Conservation (phyloP, 805 yeast genomes). For the Lachancea mirantina region DNA sequence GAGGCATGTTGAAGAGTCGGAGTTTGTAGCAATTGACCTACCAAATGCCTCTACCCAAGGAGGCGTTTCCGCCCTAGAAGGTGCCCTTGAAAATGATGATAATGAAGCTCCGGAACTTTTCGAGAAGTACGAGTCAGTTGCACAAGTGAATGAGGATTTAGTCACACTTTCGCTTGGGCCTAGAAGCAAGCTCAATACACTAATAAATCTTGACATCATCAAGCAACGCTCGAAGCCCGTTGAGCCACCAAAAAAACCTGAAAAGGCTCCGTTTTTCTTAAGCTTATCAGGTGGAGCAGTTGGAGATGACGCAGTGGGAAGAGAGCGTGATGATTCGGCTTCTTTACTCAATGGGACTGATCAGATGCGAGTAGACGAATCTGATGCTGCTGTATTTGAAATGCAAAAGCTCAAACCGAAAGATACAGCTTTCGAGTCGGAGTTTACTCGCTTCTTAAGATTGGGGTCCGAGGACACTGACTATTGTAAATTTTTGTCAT, state of each 20-base stretch:
- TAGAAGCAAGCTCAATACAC: conserved; percentile 67
- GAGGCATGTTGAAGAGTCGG: conserved; percentile 68
- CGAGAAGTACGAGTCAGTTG: conserved; percentile 43
- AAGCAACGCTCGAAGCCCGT: conserved; percentile 82
- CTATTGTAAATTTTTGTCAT: conserved; percentile 45
- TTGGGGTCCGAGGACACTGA: conserved; percentile 38
- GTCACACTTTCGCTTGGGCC: conserved; percentile 74
- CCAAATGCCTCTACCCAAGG: conserved; percentile 80
- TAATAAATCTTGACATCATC: conserved; percentile 75
- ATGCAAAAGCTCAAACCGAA: conserved; percentile 22
- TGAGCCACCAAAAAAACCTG: conserved; percentile 81
- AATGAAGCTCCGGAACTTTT: conserved; percentile 25
- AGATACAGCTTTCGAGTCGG: conserved; percentile 55
- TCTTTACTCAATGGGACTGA: not conserved
- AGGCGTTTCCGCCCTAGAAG: conserved; percentile 63
- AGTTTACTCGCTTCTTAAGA: conserved; percentile 60
- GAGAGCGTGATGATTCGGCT: conserved; percentile 31
- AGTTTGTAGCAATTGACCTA: conserved; percentile 52
- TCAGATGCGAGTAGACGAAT: conserved; percentile 10
- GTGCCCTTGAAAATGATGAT: conserved; percentile 50
- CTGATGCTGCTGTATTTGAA: conserved; percentile 25
- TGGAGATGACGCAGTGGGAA: conserved; percentile 55
- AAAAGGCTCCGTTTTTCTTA: conserved; percentile 75
- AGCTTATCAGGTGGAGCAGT: conserved; percentile 57
- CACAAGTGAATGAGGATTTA: conserved; percentile 55